phyloP scores from a whole-genome alignment of 164 flowering plant species.

The Nymphaea thermarum region DNA sequence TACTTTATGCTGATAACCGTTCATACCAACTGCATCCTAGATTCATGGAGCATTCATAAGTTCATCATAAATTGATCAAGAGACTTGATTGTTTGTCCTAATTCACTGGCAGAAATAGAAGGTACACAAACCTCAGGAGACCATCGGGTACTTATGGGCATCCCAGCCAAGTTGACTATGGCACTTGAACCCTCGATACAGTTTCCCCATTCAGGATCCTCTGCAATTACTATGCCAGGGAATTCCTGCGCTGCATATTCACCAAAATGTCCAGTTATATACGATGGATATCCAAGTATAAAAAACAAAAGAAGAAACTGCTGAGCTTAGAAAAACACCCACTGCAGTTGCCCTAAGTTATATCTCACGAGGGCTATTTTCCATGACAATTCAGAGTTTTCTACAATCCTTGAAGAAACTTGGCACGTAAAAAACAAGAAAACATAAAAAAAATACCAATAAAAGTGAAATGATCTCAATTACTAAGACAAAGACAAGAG shows the following conservation, averaged over 20 bases:
- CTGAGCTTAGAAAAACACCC: background rate
- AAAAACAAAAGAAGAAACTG: background rate
- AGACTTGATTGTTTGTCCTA: too few relatives aligned
- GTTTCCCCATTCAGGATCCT: constrained; percentile 76
- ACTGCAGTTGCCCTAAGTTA: background rate
- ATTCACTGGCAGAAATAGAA: too few relatives aligned
- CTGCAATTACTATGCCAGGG: constrained; percentile 73
- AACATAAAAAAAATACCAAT: too few relatives aligned
- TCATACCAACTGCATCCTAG: background rate
- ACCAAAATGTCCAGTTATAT: constrained; percentile 1
- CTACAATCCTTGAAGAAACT: too few relatives aligned
- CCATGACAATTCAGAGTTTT: too few relatives aligned
- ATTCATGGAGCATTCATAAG: background rate
- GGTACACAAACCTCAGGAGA: constrained; percentile 57
- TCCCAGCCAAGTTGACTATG: constrained; percentile 92
- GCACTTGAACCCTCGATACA: constrained; percentile 76
- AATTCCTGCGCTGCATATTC: constrained; percentile 41
- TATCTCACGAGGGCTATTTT: background rate
- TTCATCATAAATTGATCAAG: too few relatives aligned
- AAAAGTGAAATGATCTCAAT: too few relatives aligned
- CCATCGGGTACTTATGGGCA: constrained; percentile 96
- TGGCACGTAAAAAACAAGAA: too few relatives aligned
- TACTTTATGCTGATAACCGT: too few relatives aligned
- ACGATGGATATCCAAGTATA: background rate
- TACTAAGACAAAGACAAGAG: too few relatives aligned